These are phyloP conservation scores for Irpex sp. DNA, from an alignment of 1,284 basidiomycete genomes.

Conservation along the genomic window DNA sequence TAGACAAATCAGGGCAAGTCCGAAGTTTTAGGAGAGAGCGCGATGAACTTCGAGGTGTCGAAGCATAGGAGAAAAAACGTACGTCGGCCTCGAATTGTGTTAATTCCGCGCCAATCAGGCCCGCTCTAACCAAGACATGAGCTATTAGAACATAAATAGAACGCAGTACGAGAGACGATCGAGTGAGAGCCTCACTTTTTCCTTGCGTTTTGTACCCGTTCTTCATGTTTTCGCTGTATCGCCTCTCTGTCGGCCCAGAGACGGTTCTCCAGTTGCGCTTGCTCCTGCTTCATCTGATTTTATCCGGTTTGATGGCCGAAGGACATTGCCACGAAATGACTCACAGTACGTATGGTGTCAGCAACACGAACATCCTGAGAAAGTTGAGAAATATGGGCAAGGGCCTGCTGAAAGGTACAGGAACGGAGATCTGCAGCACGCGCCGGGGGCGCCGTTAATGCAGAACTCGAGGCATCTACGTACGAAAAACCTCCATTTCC, in stretches of 20 bases:
- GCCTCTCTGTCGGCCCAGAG: constrained; percentile 61
- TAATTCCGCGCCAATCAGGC: constrained; percentile 56
- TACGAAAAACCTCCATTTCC: background rate
- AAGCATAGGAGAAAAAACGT: constrained; percentile 19
- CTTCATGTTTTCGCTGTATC: constrained; percentile 61
- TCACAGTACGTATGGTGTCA: constrained; percentile 46
- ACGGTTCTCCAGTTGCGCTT: constrained; percentile 59
- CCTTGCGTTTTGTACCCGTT: constrained; percentile 60
- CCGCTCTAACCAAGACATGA: constrained; percentile 40
- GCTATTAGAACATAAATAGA: constrained; percentile 5
- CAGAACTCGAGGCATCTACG: background rate
- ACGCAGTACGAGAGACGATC: background rate
- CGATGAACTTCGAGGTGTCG: background rate
- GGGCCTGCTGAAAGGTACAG: constrained; percentile 61
- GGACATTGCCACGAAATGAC: constrained; percentile 15
- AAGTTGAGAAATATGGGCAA: constrained; percentile 53
- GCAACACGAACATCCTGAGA: constrained; percentile 48
- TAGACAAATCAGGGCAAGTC: constrained; percentile 9
- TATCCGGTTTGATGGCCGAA: background rate
- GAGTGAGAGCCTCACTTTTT: constrained; percentile 51
- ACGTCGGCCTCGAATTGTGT: constrained; percentile 72
- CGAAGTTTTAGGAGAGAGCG: constrained; percentile 1
- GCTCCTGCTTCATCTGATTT: constrained; percentile 55
- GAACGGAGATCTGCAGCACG: constrained; percentile 37
- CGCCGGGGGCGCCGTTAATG: constrained; percentile 3